These are phyloP conservation scores for Penicillium crustosum DNA, from an alignment of 2,329 filamentous ascomycete species.

Conservation along the genomic window DNA sequence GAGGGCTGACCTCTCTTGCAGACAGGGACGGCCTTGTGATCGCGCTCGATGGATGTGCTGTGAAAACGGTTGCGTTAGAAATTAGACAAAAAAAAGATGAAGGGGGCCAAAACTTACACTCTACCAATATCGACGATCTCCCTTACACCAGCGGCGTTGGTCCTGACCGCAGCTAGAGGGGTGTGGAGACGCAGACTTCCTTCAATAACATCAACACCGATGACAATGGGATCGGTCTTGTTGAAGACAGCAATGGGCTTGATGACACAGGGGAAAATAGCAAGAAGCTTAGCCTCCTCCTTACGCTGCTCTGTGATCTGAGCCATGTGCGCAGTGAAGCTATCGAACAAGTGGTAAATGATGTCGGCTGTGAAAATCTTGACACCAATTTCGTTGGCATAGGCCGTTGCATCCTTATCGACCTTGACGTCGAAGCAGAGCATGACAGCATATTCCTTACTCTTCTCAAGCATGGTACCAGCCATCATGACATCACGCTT, in stretches of 20 bases:
- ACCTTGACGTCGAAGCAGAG: slow-evolving; percentile 99
- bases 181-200: slow-evolving; percentile 84
- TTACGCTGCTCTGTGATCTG: slow-evolving; percentile 86
- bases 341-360: slow-evolving; percentile 97
- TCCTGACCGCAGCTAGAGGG: slow-evolving; percentile 83
- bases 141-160: slow-evolving; percentile 74
- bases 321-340: slow-evolving; percentile 93
- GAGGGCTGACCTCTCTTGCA: slow-evolving; percentile 98
- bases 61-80: slow-evolving; percentile 7
- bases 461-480: slow-evolving; percentile 94
- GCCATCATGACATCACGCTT: slow-evolving; percentile 96
- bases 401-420: slow-evolving; percentile 88
- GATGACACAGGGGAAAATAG: slow-evolving; percentile 95
- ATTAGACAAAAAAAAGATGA: slow-evolving; percentile 9
- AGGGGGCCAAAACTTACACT: slow-evolving; percentile 67
- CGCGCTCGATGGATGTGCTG: slow-evolving; percentile 93
- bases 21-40: slow-evolving; percentile 89
- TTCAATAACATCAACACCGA: slow-evolving; percentile 94
- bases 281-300: slow-evolving; percentile 91
- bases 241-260: slow-evolving; percentile 93
- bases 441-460: slow-evolving; percentile 96
- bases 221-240: slow-evolving; percentile 92
- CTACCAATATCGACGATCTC: slow-evolving; percentile 82
- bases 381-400: slow-evolving; percentile 90
- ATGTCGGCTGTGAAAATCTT: slow-evolving; percentile 99